phyloP scores from a whole-genome alignment of 2,329 filamentous ascomycete species.

The Diaporthe helianthi region DNA sequence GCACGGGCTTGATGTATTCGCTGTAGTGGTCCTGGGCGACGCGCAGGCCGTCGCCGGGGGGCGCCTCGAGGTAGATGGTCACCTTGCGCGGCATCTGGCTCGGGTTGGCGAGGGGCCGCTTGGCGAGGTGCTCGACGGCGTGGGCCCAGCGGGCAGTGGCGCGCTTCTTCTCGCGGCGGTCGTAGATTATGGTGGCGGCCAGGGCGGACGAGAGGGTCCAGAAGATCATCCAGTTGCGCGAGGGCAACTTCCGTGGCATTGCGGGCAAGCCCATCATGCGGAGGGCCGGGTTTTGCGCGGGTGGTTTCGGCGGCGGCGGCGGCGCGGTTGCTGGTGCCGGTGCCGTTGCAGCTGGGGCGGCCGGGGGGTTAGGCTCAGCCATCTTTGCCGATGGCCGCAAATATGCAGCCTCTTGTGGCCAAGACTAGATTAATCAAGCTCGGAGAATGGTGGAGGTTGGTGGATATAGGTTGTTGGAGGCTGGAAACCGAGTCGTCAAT shows the following conservation, averaged over 20 bases:
- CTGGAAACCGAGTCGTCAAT: background rate
- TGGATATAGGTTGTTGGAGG: background rate
- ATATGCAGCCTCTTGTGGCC: background rate
- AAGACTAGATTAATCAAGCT: background rate
- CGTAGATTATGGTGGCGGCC: constrained; percentile 84
- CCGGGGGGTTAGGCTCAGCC: constrained; percentile 31
- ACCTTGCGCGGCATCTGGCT: constrained; percentile 81
- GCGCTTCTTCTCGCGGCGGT: constrained; percentile 87
- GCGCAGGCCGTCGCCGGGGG: constrained; percentile 85
- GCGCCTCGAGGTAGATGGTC: constrained; percentile 84
- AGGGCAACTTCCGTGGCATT: constrained; percentile 84
- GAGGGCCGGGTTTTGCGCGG: constrained; percentile 72
- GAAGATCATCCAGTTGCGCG: constrained; percentile 98
- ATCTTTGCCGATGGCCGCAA: constrained; percentile 20
- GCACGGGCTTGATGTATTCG: constrained; percentile 92
- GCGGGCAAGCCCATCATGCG: constrained; percentile 85
- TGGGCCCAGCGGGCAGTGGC: constrained; percentile 87
- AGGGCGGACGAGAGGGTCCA: constrained; percentile 79
- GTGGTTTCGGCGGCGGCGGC: constrained; percentile 47
- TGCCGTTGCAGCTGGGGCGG: constrained; percentile 38
- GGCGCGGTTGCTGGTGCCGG: constrained; percentile 35
- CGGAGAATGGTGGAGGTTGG: background rate
- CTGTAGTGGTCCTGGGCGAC: constrained; percentile 93
- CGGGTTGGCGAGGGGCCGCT: constrained; percentile 69
- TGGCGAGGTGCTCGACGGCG: constrained; percentile 82